Conservation (phyloP, 441 rosid species). For the Eruca vesicaria region DNA sequence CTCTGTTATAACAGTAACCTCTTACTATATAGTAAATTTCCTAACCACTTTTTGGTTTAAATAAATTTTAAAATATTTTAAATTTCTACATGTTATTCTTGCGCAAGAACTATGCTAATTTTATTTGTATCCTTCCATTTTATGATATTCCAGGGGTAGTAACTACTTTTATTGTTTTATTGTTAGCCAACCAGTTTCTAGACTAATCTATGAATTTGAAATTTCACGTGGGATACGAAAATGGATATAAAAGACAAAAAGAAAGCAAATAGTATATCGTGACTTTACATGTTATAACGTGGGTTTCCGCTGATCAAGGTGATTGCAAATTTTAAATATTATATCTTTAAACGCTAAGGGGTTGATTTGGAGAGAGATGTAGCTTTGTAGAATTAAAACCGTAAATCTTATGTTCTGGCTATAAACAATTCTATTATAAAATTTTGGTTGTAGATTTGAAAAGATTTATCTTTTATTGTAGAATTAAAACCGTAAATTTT, state of each 20-base stretch:
- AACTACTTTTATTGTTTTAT: not conserved
- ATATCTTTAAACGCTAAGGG: not conserved
- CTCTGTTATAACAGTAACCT: not conserved
- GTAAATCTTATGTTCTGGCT: too few relatives aligned
- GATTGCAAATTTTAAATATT: not conserved
- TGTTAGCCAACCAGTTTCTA: not conserved
- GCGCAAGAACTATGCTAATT: not conserved
- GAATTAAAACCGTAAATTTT: too few relatives aligned
- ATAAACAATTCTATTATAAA: too few relatives aligned
- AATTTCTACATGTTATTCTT: not conserved
- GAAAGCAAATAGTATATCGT: not conserved
- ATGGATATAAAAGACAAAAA: not conserved
- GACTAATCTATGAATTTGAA: not conserved
- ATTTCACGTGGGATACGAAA: slow-evolving; percentile 1
- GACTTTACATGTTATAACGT: too few relatives aligned
- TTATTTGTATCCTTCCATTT: not conserved
- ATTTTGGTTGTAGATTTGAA: too few relatives aligned
- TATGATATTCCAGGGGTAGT: too few relatives aligned
- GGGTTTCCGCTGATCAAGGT: not conserved
- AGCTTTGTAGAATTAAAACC: too few relatives aligned
- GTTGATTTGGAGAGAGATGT: too few relatives aligned
- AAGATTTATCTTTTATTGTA: too few relatives aligned
- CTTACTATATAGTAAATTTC: not conserved
- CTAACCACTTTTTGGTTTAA: not conserved
- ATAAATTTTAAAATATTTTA: too few relatives aligned